Base-by-base conservation (phyloP, 129 eudicot species). In the Apium graveolens region DNA sequence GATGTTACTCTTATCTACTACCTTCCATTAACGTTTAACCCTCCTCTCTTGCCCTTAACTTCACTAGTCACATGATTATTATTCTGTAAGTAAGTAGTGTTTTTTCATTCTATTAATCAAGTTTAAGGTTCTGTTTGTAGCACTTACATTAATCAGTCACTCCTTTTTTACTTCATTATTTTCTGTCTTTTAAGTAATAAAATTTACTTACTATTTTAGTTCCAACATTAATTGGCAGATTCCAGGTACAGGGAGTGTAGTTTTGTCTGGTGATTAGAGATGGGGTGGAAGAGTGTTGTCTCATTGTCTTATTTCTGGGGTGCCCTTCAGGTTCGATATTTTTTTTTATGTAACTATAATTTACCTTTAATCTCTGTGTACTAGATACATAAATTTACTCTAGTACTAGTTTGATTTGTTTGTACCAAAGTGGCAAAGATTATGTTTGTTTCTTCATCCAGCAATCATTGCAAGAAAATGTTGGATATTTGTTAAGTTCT, bases 261-360 rank as follows among this genome's bases (percentile, higher is more conserved):
- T 75, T 66, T 41, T n/a, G 13, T 10, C 1, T 69, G 0, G 74
- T 70, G 44, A 69, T 27, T 76, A 39, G 80, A 70, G 42, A 72
- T 84, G 87, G 81, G 81, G 73, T 84, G 81, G 87, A 84, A 68
- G 73, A 55, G 46, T 71, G 71, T 76, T 32, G 65, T 80, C 38
- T 78, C 81, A 39, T 21, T 78, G 37, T 48, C 78, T 65, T 72
- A 84, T 80, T 80, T 84, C 74, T 68, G 73, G 82, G 77, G 37
- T 57, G 79, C 75, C 80, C 81, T 84, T 81, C 82, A 84, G 87
- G 87, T 84, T n/a, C n/a, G n/a, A n/a, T n/a, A n/a, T n/a, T n/a
- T n/a, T n/a, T n/a, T n/a, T n/a, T n/a, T n/a, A n/a, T n/a, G n/a
- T n/a, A n/a, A n/a, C n/a, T n/a, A n/a, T n/a, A n/a, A n/a, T n/a